phyloP scores from a whole-genome alignment of 2,329 filamentous ascomycete genomes.

The Geosmithia putterillii region DNA sequence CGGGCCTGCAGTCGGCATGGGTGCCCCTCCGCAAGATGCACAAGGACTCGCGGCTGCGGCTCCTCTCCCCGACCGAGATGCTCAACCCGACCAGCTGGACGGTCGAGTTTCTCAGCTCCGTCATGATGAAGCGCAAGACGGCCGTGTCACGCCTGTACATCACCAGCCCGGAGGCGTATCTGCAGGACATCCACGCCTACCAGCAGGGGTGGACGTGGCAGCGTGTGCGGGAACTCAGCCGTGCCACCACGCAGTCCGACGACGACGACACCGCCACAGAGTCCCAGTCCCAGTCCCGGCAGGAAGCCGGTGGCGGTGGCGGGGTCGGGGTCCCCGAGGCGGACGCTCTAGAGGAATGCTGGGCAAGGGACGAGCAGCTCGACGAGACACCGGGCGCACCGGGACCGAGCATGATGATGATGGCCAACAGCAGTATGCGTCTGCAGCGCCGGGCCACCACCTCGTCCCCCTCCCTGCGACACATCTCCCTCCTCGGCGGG shows the following conservation, averaged over 20 bases:
- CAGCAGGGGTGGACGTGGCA: constrained; percentile 59
- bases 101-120: constrained; percentile 54
- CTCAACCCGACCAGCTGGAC: constrained; percentile 61
- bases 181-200: constrained; percentile 47
- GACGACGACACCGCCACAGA: too few relatives aligned
- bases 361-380: constrained; percentile 53
- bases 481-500: constrained; percentile 7
- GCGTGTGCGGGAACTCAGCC: constrained; percentile 48
- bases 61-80: constrained; percentile 61
- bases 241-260: constrained; percentile 26
- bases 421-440: background rate
- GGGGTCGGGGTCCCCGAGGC: constrained; percentile 43
- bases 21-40: constrained; percentile 68
- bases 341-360: constrained; percentile 52
- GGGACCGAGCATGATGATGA: too few relatives aligned
- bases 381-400: constrained; percentile 41
- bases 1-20: constrained; percentile 56
- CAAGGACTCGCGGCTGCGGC: constrained; percentile 60
- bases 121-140: constrained; percentile 53
- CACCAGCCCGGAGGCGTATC: constrained; percentile 62
- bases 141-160: constrained; percentile 58
- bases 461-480: constrained; percentile 27
- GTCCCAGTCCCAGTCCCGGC: too few relatives aligned
- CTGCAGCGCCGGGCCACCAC: constrained; percentile 17
- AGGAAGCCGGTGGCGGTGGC: too few relatives aligned